These are phyloP conservation scores for Polymyxa betae DNA, from an alignment of 208 protist genomes.

Conservation along the genomic window DNA sequence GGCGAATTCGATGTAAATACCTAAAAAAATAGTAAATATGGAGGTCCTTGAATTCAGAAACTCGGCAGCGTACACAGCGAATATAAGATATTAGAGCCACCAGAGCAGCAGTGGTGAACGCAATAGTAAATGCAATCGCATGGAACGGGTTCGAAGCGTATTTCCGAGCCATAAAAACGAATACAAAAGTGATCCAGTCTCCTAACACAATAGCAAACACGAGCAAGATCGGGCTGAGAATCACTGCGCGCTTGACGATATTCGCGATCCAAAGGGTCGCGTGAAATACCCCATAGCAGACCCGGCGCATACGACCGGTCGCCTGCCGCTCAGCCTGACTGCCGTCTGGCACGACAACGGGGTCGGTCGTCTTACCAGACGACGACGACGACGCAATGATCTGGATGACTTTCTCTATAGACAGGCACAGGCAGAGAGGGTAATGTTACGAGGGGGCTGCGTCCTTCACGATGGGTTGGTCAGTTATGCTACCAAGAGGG, in stretches of 20 bases:
- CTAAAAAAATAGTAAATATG: not conserved
- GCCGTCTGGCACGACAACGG: too few relatives aligned
- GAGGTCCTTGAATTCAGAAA: not conserved
- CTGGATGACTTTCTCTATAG: too few relatives aligned
- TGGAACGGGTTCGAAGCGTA: not conserved
- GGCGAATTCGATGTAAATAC: conserved; percentile 2
- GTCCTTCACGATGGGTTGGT: too few relatives aligned
- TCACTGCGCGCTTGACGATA: conserved; percentile 23
- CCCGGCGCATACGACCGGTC: not conserved
- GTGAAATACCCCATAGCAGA: not conserved
- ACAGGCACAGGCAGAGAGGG: too few relatives aligned
- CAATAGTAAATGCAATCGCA: not conserved
- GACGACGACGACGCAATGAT: too few relatives aligned
- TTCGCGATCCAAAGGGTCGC: not conserved
- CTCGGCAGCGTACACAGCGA: not conserved
- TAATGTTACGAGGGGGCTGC: too few relatives aligned
- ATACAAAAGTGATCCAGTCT: conserved; percentile 46
- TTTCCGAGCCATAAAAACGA: not conserved
- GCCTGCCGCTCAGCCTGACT: not conserved
- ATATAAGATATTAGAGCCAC: not conserved
- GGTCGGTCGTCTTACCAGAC: too few relatives aligned
- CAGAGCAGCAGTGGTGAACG: not conserved
- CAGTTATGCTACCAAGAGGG: too few relatives aligned
- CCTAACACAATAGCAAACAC: not conserved
- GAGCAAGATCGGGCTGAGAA: not conserved